Percentiles rank a stretch among this genome's conserved stretches.
These are phyloP conservation scores for Hepatocystis sp. DNA, from an alignment of 169 alveolate genomes.

Conservation along the genomic window DNA sequence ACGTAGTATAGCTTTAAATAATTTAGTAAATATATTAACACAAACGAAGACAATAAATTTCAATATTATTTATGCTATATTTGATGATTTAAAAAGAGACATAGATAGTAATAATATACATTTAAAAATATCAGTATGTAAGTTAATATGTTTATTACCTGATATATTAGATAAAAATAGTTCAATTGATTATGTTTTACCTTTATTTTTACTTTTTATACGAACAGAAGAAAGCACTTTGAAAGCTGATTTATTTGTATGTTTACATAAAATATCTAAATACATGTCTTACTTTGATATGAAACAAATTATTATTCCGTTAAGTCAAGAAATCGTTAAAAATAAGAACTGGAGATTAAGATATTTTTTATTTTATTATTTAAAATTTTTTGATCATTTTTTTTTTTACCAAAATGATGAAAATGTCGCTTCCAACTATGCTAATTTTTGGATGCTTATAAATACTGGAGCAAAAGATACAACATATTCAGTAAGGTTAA, in stretches of 20 bases:
- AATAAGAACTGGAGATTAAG: conserved; percentile 70
- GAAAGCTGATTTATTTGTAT: conserved; percentile 52
- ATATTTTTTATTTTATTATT: conserved; percentile 43
- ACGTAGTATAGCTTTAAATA: conserved; percentile 68
- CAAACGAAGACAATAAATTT: conserved; percentile 40
- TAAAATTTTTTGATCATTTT: conserved; percentile 75
- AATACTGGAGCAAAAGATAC: conserved; percentile 67
- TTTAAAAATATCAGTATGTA: conserved; percentile 67
- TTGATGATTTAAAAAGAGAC: conserved; percentile 76
- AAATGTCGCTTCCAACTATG: conserved; percentile 40
- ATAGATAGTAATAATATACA: conserved; percentile 75
- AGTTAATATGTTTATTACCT: conserved; percentile 64
- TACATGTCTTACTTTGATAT: conserved; percentile 72
- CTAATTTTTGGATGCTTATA: conserved; percentile 52
- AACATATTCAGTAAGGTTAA: conserved; percentile 45
- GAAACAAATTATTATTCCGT: conserved; percentile 76
- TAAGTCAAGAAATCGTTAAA: conserved; percentile 66
- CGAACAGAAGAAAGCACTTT: conserved; percentile 72
- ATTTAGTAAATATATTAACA: conserved; percentile 45
- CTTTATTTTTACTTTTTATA: conserved; percentile 53
- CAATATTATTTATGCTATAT: conserved; percentile 60
- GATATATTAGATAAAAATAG: conserved; percentile 69
- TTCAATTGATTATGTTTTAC: conserved; percentile 69
- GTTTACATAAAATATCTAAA: conserved; percentile 72
- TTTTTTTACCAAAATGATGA: conserved; percentile 69